phyloP scores from a whole-genome alignment of 108 stramenopile species.

The Nitzschia palea region DNA sequence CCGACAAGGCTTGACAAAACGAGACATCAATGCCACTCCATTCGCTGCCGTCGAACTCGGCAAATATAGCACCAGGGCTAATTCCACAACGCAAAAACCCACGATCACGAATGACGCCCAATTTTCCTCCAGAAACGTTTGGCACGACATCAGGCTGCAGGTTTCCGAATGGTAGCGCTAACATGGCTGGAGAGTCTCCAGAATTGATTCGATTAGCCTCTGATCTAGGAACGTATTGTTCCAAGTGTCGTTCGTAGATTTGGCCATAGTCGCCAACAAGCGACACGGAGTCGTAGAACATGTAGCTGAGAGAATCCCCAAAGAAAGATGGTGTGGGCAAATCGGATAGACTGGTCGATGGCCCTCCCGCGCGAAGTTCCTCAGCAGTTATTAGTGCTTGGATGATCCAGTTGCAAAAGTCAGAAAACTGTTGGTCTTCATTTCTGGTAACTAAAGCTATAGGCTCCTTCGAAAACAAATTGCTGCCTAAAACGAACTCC shows the following conservation, averaged over 20 bases:
- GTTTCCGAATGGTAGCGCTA: constrained; percentile 42
- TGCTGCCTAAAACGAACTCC: not conserved
- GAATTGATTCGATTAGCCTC: constrained; percentile 43
- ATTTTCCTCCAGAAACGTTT: constrained; percentile 7
- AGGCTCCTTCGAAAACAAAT: not conserved
- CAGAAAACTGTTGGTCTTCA: constrained; percentile 12
- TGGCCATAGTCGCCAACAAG: constrained; percentile 58
- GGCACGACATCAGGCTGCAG: not conserved
- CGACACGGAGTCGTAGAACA: constrained; percentile 36
- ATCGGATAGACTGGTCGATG: constrained; percentile 16
- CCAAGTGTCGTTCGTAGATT: constrained; percentile 29
- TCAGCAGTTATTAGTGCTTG: constrained; percentile 50
- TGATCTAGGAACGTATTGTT: constrained; percentile 10
- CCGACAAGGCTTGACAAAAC: constrained; percentile 46
- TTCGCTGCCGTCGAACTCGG: not conserved
- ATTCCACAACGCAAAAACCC: constrained; percentile 54
- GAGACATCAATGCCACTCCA: constrained; percentile 44
- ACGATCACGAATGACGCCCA: constrained; percentile 26
- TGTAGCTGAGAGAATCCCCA: constrained; percentile 10
- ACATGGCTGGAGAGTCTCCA: constrained; percentile 42
- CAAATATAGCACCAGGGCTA: constrained; percentile 13
- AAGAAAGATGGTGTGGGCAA: constrained; percentile 4
- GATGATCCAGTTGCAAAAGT: constrained; percentile 55
- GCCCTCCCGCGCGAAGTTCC: constrained; percentile 26
- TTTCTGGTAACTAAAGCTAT: constrained; percentile 13